phyloP scores from a whole-genome alignment of 768 basidiomycete species.

The Pleurotus salmoneostramineus region DNA sequence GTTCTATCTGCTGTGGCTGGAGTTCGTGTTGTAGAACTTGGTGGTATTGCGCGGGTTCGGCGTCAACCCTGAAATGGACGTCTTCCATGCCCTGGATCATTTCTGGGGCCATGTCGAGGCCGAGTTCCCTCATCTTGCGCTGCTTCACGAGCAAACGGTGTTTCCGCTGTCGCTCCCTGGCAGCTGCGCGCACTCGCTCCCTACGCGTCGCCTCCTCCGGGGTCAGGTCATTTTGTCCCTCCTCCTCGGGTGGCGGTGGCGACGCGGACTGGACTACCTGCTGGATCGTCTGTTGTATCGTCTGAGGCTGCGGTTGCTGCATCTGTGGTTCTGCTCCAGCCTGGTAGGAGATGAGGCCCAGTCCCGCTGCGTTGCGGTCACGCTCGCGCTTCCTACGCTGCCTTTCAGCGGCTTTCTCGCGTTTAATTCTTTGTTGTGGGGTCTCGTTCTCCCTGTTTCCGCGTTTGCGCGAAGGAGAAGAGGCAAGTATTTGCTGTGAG shows the following conservation, averaged over 20 bases:
- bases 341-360: conserved; percentile 36
- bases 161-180: conserved; percentile 78
- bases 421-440: conserved; percentile 66
- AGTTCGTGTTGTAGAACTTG: conserved; percentile 39
- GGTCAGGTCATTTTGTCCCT: conserved; percentile 31
- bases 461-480: conserved; percentile 42
- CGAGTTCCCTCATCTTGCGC: conserved; percentile 78
- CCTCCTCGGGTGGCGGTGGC: conserved; percentile 13
- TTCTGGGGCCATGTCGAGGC: conserved; percentile 77
- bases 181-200: conserved; percentile 71
- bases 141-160: conserved; percentile 78
- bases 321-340: conserved; percentile 24
- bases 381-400: conserved; percentile 83
- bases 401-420: conserved; percentile 84
- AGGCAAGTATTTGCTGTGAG: conserved; percentile 10
- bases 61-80: conserved; percentile 55
- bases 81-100: conserved; percentile 63
- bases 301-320: conserved; percentile 17
- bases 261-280: conserved; percentile 23
- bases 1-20: conserved; percentile 40
- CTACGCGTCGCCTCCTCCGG: conserved; percentile 65
- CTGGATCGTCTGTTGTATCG: conserved; percentile 24
- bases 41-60: conserved; percentile 39
- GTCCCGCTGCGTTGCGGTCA: conserved; percentile 38
- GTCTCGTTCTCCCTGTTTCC: conserved; percentile 59